Conservation (phyloP, 2,329 filamentous ascomycete species). For the Fusarium scirpi region DNA sequence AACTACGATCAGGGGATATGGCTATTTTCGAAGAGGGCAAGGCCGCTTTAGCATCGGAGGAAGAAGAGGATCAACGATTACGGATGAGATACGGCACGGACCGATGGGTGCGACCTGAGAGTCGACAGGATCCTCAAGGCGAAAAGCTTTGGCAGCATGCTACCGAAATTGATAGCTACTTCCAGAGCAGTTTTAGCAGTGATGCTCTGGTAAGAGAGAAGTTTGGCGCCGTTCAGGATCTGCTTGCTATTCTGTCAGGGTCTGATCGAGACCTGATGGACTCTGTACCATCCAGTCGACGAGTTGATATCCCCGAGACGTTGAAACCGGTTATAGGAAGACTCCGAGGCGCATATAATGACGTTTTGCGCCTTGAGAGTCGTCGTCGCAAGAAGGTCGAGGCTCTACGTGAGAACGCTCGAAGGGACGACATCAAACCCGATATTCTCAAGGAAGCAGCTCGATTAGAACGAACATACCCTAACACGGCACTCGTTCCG, state of each 20-base stretch:
- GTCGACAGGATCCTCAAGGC: slow-evolving; percentile 74
- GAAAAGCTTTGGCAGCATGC: slow-evolving; percentile 79
- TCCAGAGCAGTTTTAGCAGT: slow-evolving; percentile 71
- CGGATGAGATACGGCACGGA: slow-evolving; percentile 86
- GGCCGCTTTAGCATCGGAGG: slow-evolving; percentile 80
- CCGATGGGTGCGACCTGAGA: slow-evolving; percentile 80
- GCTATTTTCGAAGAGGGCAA: slow-evolving; percentile 86
- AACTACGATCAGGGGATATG: slow-evolving; percentile 83
- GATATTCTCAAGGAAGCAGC: slow-evolving; percentile 86
- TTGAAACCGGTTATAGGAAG: slow-evolving; percentile 83
- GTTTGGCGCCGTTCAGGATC: slow-evolving; percentile 78
- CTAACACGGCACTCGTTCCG: slow-evolving; percentile 84
- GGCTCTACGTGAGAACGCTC: slow-evolving; percentile 80
- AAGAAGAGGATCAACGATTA: slow-evolving; percentile 82
- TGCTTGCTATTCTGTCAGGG: slow-evolving; percentile 81
- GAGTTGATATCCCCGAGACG: slow-evolving; percentile 81
- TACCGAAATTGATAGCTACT: slow-evolving; percentile 86
- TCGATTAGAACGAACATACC: slow-evolving; percentile 86
- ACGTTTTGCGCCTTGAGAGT: slow-evolving; percentile 85
- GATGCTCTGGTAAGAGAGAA: slow-evolving; percentile 78
- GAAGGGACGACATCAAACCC: slow-evolving; percentile 87
- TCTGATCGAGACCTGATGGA: slow-evolving; percentile 85
- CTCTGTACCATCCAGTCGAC: slow-evolving; percentile 87
- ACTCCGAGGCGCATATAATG: slow-evolving; percentile 84
- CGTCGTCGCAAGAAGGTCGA: slow-evolving; percentile 84